Evolutionary conservation across 176 grass and related monocot species (phyloP).

Genomic region (Oryza glumipatula): DNA sequence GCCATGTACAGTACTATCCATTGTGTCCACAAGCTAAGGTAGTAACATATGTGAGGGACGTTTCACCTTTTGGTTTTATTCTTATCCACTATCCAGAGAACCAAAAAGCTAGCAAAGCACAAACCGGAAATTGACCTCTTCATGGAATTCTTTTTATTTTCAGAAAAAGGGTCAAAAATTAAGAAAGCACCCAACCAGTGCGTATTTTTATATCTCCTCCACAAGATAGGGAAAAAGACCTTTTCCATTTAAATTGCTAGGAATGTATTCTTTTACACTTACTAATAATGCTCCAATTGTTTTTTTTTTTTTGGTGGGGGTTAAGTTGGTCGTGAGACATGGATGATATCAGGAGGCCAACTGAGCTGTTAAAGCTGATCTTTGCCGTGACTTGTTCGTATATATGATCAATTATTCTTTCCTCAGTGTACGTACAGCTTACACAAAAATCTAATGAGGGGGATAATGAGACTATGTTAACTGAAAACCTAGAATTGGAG

Average conservation of each 20-base stretch:
- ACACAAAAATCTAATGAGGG: too few species aligned
- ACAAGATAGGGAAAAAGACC: background rate
- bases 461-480: too few species aligned
- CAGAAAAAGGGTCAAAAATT: background rate
- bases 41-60: background rate
- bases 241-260: constrained; percentile 1
- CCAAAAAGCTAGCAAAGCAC: background rate
- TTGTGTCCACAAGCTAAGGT: constrained; percentile 16
- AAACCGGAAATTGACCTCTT: constrained; percentile 16
- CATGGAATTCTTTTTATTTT: background rate
- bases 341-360: background rate
- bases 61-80: background rate
- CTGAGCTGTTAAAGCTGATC: too few species aligned
- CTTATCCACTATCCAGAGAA: constrained; percentile 29
- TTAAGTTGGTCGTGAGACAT: constrained; percentile 4
- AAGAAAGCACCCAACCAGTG: constrained; percentile 8
- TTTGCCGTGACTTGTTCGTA: too few species aligned
- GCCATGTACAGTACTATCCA: background rate
- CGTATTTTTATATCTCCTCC: constrained; percentile 19
- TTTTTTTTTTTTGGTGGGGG: background rate
- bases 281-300: background rate
- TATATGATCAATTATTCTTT: too few species aligned
- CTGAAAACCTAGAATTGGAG: too few species aligned
- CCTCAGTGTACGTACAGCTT: too few species aligned
- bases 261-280: background rate